Base-by-base conservation (phyloP, 306 rosid genomes). In the Sindora glabra region DNA sequence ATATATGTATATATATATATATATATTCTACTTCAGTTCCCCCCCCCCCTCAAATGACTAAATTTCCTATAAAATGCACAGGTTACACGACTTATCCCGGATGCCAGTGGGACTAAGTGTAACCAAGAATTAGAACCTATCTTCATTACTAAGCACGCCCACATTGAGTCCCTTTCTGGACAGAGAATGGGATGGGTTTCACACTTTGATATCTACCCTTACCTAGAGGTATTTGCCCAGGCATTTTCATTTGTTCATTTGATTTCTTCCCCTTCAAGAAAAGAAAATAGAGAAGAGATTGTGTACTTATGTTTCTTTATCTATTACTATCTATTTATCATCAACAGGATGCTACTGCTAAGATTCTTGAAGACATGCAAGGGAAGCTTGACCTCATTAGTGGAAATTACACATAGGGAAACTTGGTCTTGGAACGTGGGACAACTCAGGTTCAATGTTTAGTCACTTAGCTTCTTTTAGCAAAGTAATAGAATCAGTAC, bases 401-500 rank as follows among this genome's bases (percentile, higher is more conserved):
- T 69, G 97, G 97, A 33, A 90, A 90, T 81, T 90, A 90, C 73
- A 86, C 86, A 14, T 95, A 90, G 76, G 97, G 97, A 80, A 86
- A 90, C 83, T 71, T 90, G 75, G 95, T 86, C 49, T 86, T 95
- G 25, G 86, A 86, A 77, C 97, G 86, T 66, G 95, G 88, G 66
- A 69, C 84, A 10, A 84, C 97, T 50, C 97, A 90, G 95, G 97
- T 89, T 67, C 10, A 22, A 50, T 2, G 42, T 38, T 48, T 59
- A 45, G 34, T 51, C 56, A 44, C 61, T 24, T 15, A 53, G n/a
- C n/a, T n/a, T n/a, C n/a, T n/a, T n/a, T n/a, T n/a, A n/a, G n/a
- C n/a, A n/a, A n/a, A n/a, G n/a, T n/a, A n/a, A n/a, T n/a, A n/a
- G n/a, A n/a, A n/a, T n/a, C n/a, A n/a, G n/a, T n/a, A n/a, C n/a